These are phyloP conservation scores for Debaryomyces hansenii DNA, from an alignment of 805 yeast genomes.

Conservation along the genomic window DNA sequence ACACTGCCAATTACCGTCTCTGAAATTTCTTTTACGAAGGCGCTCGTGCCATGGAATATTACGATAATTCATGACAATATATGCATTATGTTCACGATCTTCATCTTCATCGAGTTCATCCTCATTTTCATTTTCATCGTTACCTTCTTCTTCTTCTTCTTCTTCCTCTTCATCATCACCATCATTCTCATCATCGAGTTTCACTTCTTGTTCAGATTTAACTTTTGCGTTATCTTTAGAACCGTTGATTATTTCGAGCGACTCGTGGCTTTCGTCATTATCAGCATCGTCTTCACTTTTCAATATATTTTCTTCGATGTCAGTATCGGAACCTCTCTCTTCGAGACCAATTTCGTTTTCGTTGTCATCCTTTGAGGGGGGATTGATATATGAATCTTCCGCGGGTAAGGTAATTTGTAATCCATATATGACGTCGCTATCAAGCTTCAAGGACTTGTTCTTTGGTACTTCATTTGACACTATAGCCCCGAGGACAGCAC, in stretches of 20 bases:
- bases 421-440: constrained; percentile 34
- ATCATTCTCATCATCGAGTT: constrained; percentile 10
- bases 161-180: constrained; percentile 19
- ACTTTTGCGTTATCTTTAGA: constrained; percentile 5
- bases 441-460: constrained; percentile 27
- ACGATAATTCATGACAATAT: constrained; percentile 52
- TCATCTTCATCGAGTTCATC: constrained; percentile 17
- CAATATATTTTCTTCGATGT: constrained; percentile 19
- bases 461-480: constrained; percentile 41
- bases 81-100: constrained; percentile 42
- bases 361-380: constrained; percentile 11
- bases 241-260: constrained; percentile 10
- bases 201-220: constrained; percentile 7
- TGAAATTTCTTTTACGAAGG: constrained; percentile 68
- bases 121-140: constrained; percentile 19
- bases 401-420: constrained; percentile 33
- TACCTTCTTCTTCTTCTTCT: constrained; percentile 16
- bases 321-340: constrained; percentile 24
- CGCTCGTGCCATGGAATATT: constrained; percentile 77
- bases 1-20: constrained; percentile 84
- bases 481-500: constrained; percentile 58
- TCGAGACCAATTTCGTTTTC: constrained; percentile 10
- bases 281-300: constrained; percentile 27
- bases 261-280: constrained; percentile 16
- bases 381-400: constrained; percentile 21